Base-by-base conservation (phyloP, 164 flowering plant species). In the Amborella trichopoda region DNA sequence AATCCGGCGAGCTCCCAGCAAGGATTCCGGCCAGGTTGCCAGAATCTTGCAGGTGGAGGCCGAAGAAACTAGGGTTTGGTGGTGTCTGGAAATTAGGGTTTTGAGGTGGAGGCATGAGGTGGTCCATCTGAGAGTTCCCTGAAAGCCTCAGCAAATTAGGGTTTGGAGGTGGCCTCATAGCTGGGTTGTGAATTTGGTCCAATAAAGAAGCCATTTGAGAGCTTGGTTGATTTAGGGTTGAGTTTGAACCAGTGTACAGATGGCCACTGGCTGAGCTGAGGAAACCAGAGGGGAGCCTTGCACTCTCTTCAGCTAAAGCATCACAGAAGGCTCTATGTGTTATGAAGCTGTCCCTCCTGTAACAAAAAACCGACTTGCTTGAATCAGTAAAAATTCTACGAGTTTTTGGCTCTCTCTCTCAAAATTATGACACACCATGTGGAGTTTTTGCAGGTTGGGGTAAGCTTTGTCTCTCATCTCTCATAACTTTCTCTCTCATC, bases 271-370 rank as follows among this genome's bases (percentile, higher is more conserved):
- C 68, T 49, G 75, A 46, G 68, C 23, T 72, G 16, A 83, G 48
- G n/a, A n/a, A n/a, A 49, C 61, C 67, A 3, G 73, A 41, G 1
- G 87, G 81, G 34, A 77, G 71, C 54, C 87, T 69, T 12, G 81
- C 88, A 47, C 75, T 81, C 55, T 87, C 96, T 52, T 87, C 90
- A 37, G 90, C 88, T 51, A 87, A 64, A 25, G 96, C 94, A 51
- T 87, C 96, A 54, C 96, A 87, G 58, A 87, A 87, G 23, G 96
- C 96, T 44, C 96, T 65, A 46, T 87, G 96, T 2, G 96, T 87
- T 58, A 87, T 79, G 72, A 83, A 83, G 59, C 96, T 87, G 50
- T 87, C 96, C 6, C 94, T 72, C 78, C 96, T 87, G 78, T 61
- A 37, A 20, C 16, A 18, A 49, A 20, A 10, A 38, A 38, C 11